phyloP scores from a whole-genome alignment of 75 land plant genomes.

The Ceratopteris richardii region DNA sequence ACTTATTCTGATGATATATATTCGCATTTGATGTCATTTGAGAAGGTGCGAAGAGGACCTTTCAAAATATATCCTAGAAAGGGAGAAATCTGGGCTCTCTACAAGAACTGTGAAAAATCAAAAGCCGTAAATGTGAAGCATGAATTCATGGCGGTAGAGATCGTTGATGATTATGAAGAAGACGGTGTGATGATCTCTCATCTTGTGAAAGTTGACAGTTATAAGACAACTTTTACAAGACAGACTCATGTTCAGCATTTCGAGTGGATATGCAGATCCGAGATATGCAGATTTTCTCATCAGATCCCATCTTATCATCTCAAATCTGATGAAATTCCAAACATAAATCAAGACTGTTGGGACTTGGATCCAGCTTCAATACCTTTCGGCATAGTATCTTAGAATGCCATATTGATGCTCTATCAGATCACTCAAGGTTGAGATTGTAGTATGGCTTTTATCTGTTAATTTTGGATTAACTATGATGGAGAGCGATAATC shows the following conservation, averaged over 20 bases:
- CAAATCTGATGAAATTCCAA: constrained; percentile 38
- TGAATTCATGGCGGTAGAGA: constrained; percentile 49
- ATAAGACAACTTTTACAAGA: constrained; percentile 31
- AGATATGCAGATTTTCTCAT: constrained; percentile 55
- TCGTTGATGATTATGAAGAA: constrained; percentile 27
- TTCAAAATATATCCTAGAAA: constrained; percentile 28
- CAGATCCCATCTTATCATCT: constrained; percentile 43
- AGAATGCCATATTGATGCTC: too few species aligned
- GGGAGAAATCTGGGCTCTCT: constrained; percentile 75
- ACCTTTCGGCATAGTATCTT: constrained; percentile 25
- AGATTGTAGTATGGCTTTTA: too few species aligned
- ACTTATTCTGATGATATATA: constrained; percentile 19
- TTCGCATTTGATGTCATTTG: constrained; percentile 36
- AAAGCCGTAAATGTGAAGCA: constrained; percentile 15
- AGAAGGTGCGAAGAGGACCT: constrained; percentile 5
- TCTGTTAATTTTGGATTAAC: too few species aligned
- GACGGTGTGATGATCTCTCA: constrained; percentile 15
- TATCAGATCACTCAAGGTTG: too few species aligned
- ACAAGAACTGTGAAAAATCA: constrained; percentile 14
- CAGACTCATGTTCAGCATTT: background rate
- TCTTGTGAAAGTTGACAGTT: constrained; percentile 45
- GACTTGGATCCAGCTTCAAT: constrained; percentile 75
- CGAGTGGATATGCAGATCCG: constrained; percentile 10
- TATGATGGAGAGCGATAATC: too few species aligned
- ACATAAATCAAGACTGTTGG: constrained; percentile 42